A percentile compares a stretch with the other conserved stretches of the same genome.
Conservation (phyloP, 2,329 filamentous ascomycete genomes). For the Diplodia seriata region DNA sequence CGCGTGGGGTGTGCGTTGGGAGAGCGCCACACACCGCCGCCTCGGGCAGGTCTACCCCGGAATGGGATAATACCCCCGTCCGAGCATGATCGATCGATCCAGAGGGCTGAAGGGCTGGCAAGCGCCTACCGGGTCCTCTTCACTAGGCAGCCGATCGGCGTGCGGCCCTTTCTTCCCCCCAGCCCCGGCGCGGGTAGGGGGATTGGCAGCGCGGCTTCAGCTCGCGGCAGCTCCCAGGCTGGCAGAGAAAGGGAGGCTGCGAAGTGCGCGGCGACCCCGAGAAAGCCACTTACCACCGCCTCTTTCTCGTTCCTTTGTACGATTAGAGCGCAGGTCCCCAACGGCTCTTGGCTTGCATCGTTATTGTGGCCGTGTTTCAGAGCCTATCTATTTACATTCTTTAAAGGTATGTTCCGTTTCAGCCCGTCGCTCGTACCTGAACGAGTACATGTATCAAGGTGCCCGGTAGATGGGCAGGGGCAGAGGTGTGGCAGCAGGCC, state of each 20-base stretch:
- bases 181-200: neutral
- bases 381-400: neutral
- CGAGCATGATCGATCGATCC: conserved; percentile 13
- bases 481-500: neutral
- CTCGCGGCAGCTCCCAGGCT: neutral
- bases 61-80: conserved; percentile 19
- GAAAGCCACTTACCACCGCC: conserved; percentile 16
- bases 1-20: neutral
- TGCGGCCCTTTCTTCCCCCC: neutral
- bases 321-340: neutral
- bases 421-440: too few relatives aligned
- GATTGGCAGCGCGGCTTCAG: neutral
- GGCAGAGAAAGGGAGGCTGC: neutral
- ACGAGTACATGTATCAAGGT: neutral
- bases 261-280: conserved; percentile 12
- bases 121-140: neutral
- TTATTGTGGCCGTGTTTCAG: neutral
- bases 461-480: conserved; percentile 18
- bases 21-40: neutral
- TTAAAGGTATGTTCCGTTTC: neutral
- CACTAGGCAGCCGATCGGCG: conserved; percentile 9
- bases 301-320: neutral
- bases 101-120: conserved; percentile 4
- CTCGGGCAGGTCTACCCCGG: neutral
- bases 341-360: neutral